Conservation (phyloP, 345 rosid genomes). For the Syzygium oleosum region DNA sequence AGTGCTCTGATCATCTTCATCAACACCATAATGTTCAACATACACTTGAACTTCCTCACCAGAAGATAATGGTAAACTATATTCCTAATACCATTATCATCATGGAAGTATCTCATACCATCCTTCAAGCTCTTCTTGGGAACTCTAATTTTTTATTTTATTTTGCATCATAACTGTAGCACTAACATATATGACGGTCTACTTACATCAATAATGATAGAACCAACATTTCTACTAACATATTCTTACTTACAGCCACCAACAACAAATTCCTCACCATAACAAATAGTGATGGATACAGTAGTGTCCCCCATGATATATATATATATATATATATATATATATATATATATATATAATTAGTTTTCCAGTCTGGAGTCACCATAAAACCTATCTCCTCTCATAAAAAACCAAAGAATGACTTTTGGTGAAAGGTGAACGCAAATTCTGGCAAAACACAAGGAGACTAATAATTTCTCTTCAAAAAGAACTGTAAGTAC, state of each 20-base stretch:
- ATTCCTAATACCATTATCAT: too few species aligned
- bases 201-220: neutral
- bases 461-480: neutral
- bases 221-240: rapidly evolving
- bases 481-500: neutral
- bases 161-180: neutral
- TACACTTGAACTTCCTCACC: too few species aligned
- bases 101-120: too few species aligned
- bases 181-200: neutral
- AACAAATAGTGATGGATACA: neutral
- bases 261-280: neutral
- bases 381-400: too few species aligned
- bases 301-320: neutral
- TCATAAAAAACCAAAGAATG: too few species aligned
- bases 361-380: neutral
- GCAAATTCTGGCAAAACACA: neutral
- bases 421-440: too few species aligned
- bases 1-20: too few species aligned
- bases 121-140: too few species aligned
- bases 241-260: neutral
- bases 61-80: too few species aligned
- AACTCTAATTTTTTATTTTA: too few species aligned
- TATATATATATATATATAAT: neutral
- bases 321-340: neutral
- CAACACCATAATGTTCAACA: too few species aligned